phyloP scores from a whole-genome alignment of 2,329 filamentous ascomycete species.

The Magnaporthales sp. region DNA sequence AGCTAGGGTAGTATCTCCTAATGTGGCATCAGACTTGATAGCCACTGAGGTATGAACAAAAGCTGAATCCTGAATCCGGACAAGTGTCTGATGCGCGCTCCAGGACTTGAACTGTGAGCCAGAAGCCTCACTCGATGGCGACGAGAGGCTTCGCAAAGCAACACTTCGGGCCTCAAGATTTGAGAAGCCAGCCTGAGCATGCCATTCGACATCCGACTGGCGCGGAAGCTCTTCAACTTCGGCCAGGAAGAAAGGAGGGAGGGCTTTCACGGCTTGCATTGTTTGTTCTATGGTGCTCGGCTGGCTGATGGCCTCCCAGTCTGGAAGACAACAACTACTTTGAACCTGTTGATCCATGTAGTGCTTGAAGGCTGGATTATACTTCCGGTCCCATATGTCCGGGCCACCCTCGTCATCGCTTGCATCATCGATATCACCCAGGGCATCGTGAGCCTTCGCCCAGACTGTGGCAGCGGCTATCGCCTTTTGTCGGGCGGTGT shows the following conservation, averaged over 20 bases:
- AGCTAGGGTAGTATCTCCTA: background rate
- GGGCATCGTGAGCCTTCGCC: constrained; percentile 20
- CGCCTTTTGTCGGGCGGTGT: constrained; percentile 22
- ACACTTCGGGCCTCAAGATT: constrained; percentile 16
- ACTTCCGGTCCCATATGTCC: constrained; percentile 62
- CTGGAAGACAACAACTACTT: constrained; percentile 31
- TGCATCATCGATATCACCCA: constrained; percentile 38
- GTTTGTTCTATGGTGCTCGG: constrained; percentile 10
- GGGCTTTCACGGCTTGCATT: constrained; percentile 15
- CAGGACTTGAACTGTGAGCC: background rate
- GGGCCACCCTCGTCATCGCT: constrained; percentile 37
- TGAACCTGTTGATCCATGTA: constrained; percentile 22
- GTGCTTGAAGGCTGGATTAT: constrained; percentile 41
- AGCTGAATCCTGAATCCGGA: background rate
- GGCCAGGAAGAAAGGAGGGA: constrained; percentile 64
- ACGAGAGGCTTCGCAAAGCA: background rate
- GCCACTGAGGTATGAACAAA: constrained; percentile 3
- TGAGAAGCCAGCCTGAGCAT: constrained; percentile 54
- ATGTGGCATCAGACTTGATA: background rate
- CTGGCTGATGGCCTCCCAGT: constrained; percentile 36
- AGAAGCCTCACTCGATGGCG: background rate
- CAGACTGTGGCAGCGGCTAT: constrained; percentile 37
- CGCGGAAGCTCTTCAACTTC: constrained; percentile 73
- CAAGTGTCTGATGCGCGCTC: background rate
- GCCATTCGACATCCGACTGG: constrained; percentile 74